Percentiles rank a stretch among this genome's conserved stretches.
These are phyloP conservation scores for Yarrowia porcina DNA, from an alignment of 805 yeast species.

Conservation along the genomic window DNA sequence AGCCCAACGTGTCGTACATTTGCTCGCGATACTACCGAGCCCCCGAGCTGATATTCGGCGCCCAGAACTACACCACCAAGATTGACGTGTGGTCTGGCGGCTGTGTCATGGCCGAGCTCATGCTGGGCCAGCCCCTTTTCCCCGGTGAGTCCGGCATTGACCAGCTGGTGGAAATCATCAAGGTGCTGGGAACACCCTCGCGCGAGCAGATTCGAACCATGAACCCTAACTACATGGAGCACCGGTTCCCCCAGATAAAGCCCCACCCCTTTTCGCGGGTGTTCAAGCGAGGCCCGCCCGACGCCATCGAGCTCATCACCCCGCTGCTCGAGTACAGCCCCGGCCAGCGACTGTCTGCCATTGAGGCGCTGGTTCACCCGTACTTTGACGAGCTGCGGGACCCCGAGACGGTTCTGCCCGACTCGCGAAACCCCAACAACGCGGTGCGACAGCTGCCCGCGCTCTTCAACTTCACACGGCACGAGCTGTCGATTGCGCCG, in stretches of 20 bases:
- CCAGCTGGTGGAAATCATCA: conserved; percentile 93
- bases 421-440: conserved; percentile 51
- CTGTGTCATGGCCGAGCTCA: conserved; percentile 95
- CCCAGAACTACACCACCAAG: conserved; percentile 92
- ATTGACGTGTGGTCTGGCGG: conserved; percentile 93
- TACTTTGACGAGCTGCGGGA: conserved; percentile 84
- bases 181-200: conserved; percentile 92
- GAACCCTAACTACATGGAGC: conserved; percentile 98
- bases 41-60: conserved; percentile 96
- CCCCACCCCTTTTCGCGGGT: conserved; percentile 59
- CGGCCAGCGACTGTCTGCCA: conserved; percentile 71
- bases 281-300: conserved; percentile 74
- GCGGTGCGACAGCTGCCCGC: conserved; percentile 73
- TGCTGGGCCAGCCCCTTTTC: conserved; percentile 92
- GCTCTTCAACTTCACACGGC: conserved; percentile 71
- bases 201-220: conserved; percentile 86
- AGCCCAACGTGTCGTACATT: conserved; percentile 93
- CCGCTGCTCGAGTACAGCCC: conserved; percentile 89
- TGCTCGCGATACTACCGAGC: conserved; percentile 97
- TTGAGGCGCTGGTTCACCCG: conserved; percentile 78
- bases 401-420: conserved; percentile 43
- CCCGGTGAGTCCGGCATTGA: conserved; percentile 98
- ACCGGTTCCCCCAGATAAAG: conserved; percentile 72
- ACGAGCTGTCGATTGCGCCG: conserved; percentile 51
- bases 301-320: conserved; percentile 80